phyloP scores from a whole-genome alignment of 306 rosid species.

The Mucuna pruriens region DNA sequence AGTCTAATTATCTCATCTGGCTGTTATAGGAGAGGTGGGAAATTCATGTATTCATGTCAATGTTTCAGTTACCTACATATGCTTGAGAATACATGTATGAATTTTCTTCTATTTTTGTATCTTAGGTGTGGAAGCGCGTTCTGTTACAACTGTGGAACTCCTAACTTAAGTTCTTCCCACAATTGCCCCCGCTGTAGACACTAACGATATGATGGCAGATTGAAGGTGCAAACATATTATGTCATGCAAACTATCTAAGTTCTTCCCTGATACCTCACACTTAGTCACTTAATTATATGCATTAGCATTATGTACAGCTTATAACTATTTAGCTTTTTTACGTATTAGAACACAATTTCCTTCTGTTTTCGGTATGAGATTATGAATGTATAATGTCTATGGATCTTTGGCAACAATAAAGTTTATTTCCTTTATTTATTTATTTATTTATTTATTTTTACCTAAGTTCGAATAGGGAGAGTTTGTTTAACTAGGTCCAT shows the following conservation, averaged over 20 bases:
- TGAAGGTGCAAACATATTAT: not conserved
- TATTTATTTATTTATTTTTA: not conserved
- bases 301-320: not conserved
- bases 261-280: not conserved
- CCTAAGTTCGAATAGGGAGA: not conserved
- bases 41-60: not conserved
- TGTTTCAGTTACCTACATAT: not conserved
- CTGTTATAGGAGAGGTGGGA: not conserved
- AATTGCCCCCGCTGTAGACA: constrained; percentile 18
- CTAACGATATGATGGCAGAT: not conserved
- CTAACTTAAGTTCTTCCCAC: not conserved
- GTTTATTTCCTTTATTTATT: not conserved
- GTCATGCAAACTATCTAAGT: not conserved
- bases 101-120: constrained; percentile 17
- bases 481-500: not conserved
- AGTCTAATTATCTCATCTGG: not conserved
- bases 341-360: not conserved
- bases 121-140: constrained; percentile 59
- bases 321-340: not conserved
- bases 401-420: not conserved
- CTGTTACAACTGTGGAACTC: constrained; percentile 55
- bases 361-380: not conserved
- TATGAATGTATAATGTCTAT: not conserved
- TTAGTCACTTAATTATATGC: not conserved
- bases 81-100: not conserved